Percentiles rank a stretch among this genome's conserved stretches.
Evolutionary conservation across 2,329 filamentous ascomycete species (phyloP).

Genomic region (Microcyclospora pomicola): DNA sequence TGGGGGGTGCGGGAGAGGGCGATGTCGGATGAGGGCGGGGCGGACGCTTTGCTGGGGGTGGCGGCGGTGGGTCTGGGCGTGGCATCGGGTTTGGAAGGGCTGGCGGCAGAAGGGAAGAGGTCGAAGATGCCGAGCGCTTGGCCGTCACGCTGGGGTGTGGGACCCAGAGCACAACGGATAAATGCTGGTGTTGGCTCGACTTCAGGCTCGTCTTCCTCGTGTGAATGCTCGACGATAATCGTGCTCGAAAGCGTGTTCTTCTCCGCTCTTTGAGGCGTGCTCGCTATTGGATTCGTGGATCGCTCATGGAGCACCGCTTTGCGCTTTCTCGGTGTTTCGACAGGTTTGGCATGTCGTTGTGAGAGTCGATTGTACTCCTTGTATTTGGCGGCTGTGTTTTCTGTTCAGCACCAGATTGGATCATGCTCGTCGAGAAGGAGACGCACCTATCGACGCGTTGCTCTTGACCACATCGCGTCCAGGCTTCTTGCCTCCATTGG

Average conservation of each 20-base stretch:
- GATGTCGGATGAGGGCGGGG: slow-evolving; percentile 4
- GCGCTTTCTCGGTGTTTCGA: slow-evolving; percentile 25
- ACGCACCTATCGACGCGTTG: slow-evolving; percentile 53
- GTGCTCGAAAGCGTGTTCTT: not conserved
- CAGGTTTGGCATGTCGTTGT: slow-evolving; percentile 31
- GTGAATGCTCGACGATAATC: slow-evolving; percentile 3
- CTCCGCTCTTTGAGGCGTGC: slow-evolving; percentile 7
- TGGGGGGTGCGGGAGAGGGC: slow-evolving; percentile 30
- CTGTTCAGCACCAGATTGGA: slow-evolving; percentile 7
- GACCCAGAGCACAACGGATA: slow-evolving; percentile 40
- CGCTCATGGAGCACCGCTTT: slow-evolving; percentile 3
- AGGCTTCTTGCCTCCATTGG: slow-evolving; percentile 55
- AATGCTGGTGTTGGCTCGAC: slow-evolving; percentile 21
- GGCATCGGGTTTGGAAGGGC: slow-evolving; percentile 21
- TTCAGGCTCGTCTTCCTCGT: slow-evolving; percentile 12
- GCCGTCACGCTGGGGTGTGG: slow-evolving; percentile 68
- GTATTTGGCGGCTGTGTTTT: slow-evolving; percentile 51
- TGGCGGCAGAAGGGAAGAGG: slow-evolving; percentile 41
- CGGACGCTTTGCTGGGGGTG: slow-evolving; percentile 25
- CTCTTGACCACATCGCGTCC: slow-evolving; percentile 62
- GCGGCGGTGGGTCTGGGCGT: slow-evolving; percentile 8
- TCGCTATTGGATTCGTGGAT: slow-evolving; percentile 4
- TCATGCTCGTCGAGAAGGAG: not conserved
- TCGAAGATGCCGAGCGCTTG: slow-evolving; percentile 67
- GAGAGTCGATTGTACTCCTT: slow-evolving; percentile 59